Base-by-base conservation (phyloP, 805 yeast species). In the Danielia reshetovae region DNA sequence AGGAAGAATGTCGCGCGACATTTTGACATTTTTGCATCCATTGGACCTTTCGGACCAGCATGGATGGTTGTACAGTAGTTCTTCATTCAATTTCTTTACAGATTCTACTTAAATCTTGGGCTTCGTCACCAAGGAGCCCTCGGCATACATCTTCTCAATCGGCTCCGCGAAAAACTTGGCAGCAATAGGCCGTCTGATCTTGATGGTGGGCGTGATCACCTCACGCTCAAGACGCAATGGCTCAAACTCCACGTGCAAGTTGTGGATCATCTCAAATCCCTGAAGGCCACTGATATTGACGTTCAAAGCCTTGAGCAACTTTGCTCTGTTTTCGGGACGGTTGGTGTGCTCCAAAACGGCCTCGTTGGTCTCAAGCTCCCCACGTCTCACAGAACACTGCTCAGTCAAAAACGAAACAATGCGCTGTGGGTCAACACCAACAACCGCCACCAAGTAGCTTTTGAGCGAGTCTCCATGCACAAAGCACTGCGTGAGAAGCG, bases 131-230 rank as follows among this genome's bases (percentile, higher is more conserved):
- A 62, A 40, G 4, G 60, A 55, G 3, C 81, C 81, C 43, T 77
- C 79, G 5, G 49, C 30, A 40, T 78, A 78, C 59, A 78, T 51
- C 5, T 39, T 45, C 17, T 62, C 62, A 27, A 78, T 55, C 18
- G 58, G 63, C 7, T 51, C 44, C 27, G 57, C 51, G 48, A 70
- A 77, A 23, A 55, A 59, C 48, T 65, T 65, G 26, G 66, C 65
- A 0, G 79, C 77, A 18, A 62, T 60, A 2, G 69, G 58, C 38
- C 85, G 61, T 54, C 75, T 75, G 34, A 76, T 42, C 36, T 48
- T 48, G 23, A 57, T 44, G 7, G 61, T 56, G 12, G 61, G 59
- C 7, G 61, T 55, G 17, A 56, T 37, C 17, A 54, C 47, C 31
- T 54, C 49, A 17, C 56, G 27, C 24, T 51, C 57, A 23, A 52